Evolutionary conservation across 495 filamentous ascomycete genomes (phyloP).

Genomic region (Penicillium bialowiezense): DNA sequence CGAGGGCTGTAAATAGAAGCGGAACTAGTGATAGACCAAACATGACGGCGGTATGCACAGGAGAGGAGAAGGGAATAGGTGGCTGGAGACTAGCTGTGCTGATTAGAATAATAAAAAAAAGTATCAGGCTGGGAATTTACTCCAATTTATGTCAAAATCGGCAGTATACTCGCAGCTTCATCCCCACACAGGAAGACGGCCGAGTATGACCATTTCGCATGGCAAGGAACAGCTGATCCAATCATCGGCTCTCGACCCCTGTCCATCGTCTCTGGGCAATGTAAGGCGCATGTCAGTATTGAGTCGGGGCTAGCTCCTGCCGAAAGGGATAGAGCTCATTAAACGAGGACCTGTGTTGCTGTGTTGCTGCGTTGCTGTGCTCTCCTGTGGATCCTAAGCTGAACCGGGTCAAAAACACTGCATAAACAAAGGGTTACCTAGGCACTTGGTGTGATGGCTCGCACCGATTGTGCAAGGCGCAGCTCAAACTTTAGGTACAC

Average conservation of each 20-base stretch:
- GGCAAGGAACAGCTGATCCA: slow-evolving; percentile 9
- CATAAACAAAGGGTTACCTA: slow-evolving; percentile 6
- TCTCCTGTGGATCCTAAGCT: slow-evolving; percentile 5
- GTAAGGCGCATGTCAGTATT: slow-evolving; percentile 31
- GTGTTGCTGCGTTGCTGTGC: not conserved
- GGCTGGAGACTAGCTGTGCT: not conserved
- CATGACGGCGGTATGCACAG: slow-evolving; percentile 12
- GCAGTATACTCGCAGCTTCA: not conserved
- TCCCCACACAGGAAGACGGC: not conserved
- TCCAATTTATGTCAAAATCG: slow-evolving; percentile 24
- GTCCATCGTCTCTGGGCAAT: slow-evolving; percentile 20
- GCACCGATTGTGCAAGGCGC: slow-evolving; percentile 11
- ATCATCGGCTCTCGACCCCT: slow-evolving; percentile 15
- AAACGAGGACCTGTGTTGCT: slow-evolving; percentile 7
- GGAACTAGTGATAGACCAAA: slow-evolving; percentile 15
- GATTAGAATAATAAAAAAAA: slow-evolving; percentile 1
- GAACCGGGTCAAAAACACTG: slow-evolving; percentile 12
- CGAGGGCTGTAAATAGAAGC: slow-evolving; percentile 23
- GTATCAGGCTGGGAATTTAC: not conserved
- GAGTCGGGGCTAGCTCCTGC: slow-evolving; percentile 1
- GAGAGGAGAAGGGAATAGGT: not conserved
- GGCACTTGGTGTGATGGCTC: slow-evolving; percentile 26
- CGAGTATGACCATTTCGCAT: slow-evolving; percentile 5
- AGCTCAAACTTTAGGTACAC: slow-evolving; percentile 1
- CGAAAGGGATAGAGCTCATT: slow-evolving; percentile 13